Conservation (phyloP, 2,329 filamentous ascomycete genomes). For the Coniochaeta sp. region DNA sequence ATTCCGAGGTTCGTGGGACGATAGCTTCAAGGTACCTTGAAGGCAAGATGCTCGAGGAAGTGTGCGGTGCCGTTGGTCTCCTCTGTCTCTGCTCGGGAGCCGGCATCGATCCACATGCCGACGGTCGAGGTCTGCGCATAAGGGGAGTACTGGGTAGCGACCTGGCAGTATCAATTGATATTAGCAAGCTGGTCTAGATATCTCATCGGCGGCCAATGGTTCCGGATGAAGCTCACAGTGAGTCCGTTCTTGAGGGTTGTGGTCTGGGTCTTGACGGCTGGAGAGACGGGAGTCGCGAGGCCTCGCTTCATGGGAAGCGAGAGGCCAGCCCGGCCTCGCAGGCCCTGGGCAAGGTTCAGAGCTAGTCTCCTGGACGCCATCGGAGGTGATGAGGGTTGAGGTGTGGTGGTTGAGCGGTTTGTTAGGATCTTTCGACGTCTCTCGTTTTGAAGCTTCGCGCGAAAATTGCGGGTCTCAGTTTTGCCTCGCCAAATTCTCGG, state of each 20-base stretch:
- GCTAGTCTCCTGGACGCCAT: conserved; percentile 98
- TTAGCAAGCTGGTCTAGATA: conserved; percentile 12
- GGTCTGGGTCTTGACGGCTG: conserved; percentile 76
- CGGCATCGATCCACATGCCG: conserved; percentile 98
- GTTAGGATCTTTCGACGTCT: conserved; percentile 30
- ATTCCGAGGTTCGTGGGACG: neutral
- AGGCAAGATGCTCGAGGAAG: conserved; percentile 98
- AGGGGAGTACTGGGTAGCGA: conserved; percentile 95
- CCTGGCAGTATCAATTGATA: conserved; percentile 46
- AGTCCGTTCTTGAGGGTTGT: conserved; percentile 96
- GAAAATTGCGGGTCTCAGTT: conserved; percentile 15
- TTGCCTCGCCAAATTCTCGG: conserved; percentile 6
- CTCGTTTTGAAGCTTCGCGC: conserved; percentile 32
- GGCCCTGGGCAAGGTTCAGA: conserved; percentile 83
- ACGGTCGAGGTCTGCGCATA: conserved; percentile 98
- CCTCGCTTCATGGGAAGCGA: conserved; percentile 74
- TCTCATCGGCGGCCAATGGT: conserved; percentile 25
- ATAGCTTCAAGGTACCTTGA: conserved; percentile 68
- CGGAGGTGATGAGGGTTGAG: conserved; percentile 41
- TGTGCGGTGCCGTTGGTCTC: conserved; percentile 99
- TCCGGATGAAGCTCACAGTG: conserved; percentile 56
- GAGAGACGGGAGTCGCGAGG: conserved; percentile 75
- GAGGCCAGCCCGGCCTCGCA: conserved; percentile 81
- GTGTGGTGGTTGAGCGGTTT: conserved; percentile 39
- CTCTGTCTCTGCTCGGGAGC: conserved; percentile 94